Conservation (phyloP, 2,329 filamentous ascomycete species). For the Neonectria punicea region DNA sequence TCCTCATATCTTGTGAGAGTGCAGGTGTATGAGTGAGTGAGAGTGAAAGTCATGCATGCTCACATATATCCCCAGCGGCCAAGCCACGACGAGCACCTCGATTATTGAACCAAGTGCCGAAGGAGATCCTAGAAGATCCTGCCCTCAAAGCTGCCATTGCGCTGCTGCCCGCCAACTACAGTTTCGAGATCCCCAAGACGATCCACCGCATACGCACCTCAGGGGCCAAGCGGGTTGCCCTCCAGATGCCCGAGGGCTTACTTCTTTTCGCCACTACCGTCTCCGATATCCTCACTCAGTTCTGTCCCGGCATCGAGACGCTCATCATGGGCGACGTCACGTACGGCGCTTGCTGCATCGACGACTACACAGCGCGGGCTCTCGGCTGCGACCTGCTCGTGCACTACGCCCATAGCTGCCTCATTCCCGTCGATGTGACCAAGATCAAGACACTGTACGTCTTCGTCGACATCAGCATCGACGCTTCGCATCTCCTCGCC, state of each 20-base stretch:
- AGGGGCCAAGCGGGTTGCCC: conserved; percentile 82
- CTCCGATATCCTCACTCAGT: conserved; percentile 93
- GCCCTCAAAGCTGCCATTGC: conserved; percentile 88
- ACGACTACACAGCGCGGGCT: conserved; percentile 95
- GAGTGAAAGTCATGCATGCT: conserved; percentile 22
- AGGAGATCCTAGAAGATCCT: conserved; percentile 84
- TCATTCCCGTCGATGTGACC: conserved; percentile 96
- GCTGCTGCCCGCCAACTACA: conserved; percentile 94
- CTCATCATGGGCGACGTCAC: conserved; percentile 99
- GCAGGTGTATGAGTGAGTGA: background rate
- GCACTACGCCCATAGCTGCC: conserved; percentile 96
- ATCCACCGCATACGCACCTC: conserved; percentile 90
- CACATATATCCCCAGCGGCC: conserved; percentile 63
- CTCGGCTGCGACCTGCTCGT: conserved; percentile 94
- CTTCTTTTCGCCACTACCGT: conserved; percentile 97
- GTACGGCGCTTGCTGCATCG: conserved; percentile 98
- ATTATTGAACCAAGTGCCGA: conserved; percentile 90
- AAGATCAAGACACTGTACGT: conserved; percentile 98
- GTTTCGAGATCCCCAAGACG: conserved; percentile 98
- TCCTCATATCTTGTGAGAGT: conserved; percentile 7
- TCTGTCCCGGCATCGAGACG: conserved; percentile 91
- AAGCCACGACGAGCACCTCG: conserved; percentile 78
- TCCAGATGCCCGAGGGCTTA: conserved; percentile 98
- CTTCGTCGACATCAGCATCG: conserved; percentile 97
- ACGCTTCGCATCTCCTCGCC: conserved; percentile 85